phyloP scores from a whole-genome alignment of 306 rosid genomes.

The Notholithocarpus densiflorus region DNA sequence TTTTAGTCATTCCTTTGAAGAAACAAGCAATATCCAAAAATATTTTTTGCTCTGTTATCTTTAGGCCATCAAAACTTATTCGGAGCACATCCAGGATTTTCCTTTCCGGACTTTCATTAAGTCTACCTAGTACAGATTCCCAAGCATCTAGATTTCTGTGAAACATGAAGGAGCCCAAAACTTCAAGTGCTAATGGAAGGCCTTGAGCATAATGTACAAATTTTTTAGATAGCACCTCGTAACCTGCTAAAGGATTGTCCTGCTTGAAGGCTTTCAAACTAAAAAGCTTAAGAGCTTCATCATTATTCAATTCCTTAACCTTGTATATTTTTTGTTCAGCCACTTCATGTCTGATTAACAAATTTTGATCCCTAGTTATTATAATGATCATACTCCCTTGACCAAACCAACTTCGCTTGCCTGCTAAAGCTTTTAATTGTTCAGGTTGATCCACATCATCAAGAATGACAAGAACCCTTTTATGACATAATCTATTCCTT shows the following conservation, averaged over 20 bases:
- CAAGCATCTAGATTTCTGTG: neutral
- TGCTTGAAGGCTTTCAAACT: neutral
- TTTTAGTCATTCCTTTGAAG: neutral
- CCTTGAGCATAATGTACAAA: neutral
- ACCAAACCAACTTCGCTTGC: neutral
- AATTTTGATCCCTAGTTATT: neutral
- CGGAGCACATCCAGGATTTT: neutral
- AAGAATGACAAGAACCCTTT: slow-evolving; percentile 10
- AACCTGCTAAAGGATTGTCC: neutral
- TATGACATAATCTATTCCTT: neutral
- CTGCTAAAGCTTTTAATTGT: neutral
- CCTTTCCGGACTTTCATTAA: neutral
- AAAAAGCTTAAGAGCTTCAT: neutral
- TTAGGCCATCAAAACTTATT: neutral
- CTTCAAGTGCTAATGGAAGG: neutral
- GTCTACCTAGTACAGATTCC: neutral
- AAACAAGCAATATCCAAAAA: slow-evolving; percentile 1
- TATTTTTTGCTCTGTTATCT: neutral
- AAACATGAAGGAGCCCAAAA: neutral
- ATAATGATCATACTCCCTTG: neutral
- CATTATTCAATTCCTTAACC: neutral
- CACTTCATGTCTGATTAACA: neutral
- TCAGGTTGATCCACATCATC: neutral
- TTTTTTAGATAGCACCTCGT: neutral
- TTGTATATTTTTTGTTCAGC: neutral